phyloP scores from a whole-genome alignment of 768 basidiomycete species.

The Mycena capillaripes region DNA sequence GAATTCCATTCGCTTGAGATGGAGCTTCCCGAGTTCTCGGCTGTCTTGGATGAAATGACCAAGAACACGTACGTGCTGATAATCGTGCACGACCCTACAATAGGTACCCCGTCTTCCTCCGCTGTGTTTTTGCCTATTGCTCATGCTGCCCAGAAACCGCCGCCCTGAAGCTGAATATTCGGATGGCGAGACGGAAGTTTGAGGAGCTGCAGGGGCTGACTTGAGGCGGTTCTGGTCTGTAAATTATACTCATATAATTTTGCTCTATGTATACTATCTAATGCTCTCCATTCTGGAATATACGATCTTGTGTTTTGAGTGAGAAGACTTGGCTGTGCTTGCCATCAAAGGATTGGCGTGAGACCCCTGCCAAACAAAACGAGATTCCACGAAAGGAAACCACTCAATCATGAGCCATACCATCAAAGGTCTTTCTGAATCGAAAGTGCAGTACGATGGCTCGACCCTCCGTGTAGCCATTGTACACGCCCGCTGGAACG shows the following conservation, averaged over 20 bases:
- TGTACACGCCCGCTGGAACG: conserved; percentile 98
- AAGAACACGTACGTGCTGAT: conserved; percentile 94
- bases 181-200: conserved; percentile 88
- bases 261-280: conserved; percentile 12
- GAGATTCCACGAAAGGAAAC: neutral
- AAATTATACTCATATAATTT: conserved; percentile 26
- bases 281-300: conserved; percentile 1
- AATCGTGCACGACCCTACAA: conserved; percentile 89
- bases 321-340: neutral
- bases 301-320: neutral
- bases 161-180: conserved; percentile 89
- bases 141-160: conserved; percentile 76
- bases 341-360: neutral
- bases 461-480: conserved; percentile 88
- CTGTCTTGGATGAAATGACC: conserved; percentile 93
- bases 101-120: conserved; percentile 67
- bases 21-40: conserved; percentile 88
- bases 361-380: neutral
- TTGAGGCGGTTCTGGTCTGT: neutral
- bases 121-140: neutral
- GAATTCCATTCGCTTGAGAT: conserved; percentile 91
- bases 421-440: conserved; percentile 84
- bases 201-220: conserved; percentile 82
- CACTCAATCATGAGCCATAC: conserved; percentile 61
- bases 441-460: conserved; percentile 80